Evolutionary conservation across 2,329 filamentous ascomycete species (phyloP), one percentile per base, ranked within the genome.

Genomic region (Phialocephala subalpina): DNA sequence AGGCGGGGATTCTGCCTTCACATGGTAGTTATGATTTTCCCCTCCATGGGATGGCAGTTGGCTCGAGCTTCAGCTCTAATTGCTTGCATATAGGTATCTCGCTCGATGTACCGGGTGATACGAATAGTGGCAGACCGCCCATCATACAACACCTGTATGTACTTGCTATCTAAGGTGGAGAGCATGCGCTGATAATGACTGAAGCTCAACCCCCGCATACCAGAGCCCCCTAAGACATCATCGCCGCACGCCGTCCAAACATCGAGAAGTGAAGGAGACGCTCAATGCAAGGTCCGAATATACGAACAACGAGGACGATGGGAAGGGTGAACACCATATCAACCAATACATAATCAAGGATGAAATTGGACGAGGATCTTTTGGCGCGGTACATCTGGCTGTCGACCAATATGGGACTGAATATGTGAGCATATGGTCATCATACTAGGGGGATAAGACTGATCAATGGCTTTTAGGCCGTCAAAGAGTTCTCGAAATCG

Each of bases 401-500:
- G 89, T 88, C 2, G 95, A 99, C 80, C 94, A 97, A 78, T 96
- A 90, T 80, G 95, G 94, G 49, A 88, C 89, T 60, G 94, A 98
- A 92, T 98, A 91, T 86, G 95, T 97, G 84, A 85, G 91, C 60
- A 64, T 18, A 27, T 47, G 52, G 27, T 36, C 20, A 14, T 5
- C 5, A n/a, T 49, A 25, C n/a, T 60, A 11, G 11, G 33, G 38
- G 22, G 11, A 25, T 27, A 27, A n/a, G 29, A 38, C 52, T 57
- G 33, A 60, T 36, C 7, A 18, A 36, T 25, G n/a, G 12, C 36
- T 22, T 29, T 18, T 76, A 97, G 94, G 95, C 96, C 65, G 88
- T 98, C 76, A 99, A 99, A 80, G 94, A 98, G 76, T 98, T 99
- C 80, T 98, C 95, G 66, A 99, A 99, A 77, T 89, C 92, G 1